These are phyloP conservation scores for Lentinula detonsa DNA, from an alignment of 768 basidiomycete species.

Conservation along the genomic window DNA sequence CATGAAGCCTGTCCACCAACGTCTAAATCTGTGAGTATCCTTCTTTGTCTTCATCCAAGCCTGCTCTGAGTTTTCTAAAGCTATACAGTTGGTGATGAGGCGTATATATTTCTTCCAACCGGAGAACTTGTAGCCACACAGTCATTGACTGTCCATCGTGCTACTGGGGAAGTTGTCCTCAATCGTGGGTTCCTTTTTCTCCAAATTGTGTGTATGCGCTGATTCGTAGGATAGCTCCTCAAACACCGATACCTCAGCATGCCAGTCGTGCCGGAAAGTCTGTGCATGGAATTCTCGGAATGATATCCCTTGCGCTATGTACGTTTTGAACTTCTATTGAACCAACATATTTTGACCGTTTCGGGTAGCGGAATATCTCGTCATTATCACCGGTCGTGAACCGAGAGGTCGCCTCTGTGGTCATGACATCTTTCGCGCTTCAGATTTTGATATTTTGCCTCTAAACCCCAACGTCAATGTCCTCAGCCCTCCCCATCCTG, in stretches of 20 bases:
- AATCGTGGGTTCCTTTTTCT: conserved; percentile 41
- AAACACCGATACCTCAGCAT: conserved; percentile 43
- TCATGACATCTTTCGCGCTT: conserved; percentile 83
- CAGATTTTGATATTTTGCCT: conserved; percentile 89
- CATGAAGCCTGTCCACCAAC: conserved; percentile 70
- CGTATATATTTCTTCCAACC: conserved; percentile 74
- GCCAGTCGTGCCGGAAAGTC: conserved; percentile 57
- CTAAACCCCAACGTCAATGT: conserved; percentile 66
- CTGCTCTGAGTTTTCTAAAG: conserved; percentile 28
- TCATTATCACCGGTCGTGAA: conserved; percentile 81
- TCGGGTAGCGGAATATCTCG: conserved; percentile 83
- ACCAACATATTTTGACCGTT: not conserved
- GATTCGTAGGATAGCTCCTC: conserved; percentile 35
- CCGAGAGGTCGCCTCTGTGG: conserved; percentile 74
- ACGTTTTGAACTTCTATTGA: conserved; percentile 19
- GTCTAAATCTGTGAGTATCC: conserved; percentile 59
- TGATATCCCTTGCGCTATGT: conserved; percentile 76
- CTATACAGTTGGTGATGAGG: conserved; percentile 64
- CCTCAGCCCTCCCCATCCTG: conserved; percentile 68
- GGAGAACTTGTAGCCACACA: conserved; percentile 50
- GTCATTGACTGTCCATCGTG: conserved; percentile 65
- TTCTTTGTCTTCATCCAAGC: not conserved
- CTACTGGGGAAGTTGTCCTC: conserved; percentile 69
- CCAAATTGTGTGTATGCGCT: conserved; percentile 4
- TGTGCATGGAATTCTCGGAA: conserved; percentile 71